Percentiles rank a stretch among this genome's conserved stretches.
These are phyloP conservation scores for Cyclanthera cordifolia DNA, from an alignment of 306 rosid species.

Conservation along the genomic window DNA sequence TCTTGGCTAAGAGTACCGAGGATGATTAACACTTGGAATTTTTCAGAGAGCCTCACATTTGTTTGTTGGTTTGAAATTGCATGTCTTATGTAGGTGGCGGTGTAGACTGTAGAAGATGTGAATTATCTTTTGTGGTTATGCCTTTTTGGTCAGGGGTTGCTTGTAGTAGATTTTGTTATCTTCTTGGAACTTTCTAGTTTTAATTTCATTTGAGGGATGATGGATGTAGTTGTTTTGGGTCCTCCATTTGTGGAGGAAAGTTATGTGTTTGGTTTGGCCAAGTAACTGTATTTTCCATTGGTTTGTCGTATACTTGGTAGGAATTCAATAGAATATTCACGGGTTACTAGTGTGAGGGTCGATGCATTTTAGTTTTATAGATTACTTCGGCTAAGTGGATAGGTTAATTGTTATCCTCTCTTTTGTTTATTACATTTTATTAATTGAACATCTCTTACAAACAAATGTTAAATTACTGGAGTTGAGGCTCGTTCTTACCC, in stretches of 20 bases:
- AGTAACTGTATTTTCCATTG: neutral
- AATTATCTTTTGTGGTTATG: neutral
- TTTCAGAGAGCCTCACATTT: neutral
- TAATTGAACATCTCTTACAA: neutral
- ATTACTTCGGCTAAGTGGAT: neutral
- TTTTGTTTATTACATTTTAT: neutral
- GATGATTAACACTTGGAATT: neutral
- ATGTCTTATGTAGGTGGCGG: neutral
- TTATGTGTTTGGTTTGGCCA: neutral
- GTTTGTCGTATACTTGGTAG: neutral
- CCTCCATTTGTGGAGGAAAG: neutral
- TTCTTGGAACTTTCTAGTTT: too few relatives aligned
- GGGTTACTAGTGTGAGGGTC: neutral
- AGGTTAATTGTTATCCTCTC: neutral
- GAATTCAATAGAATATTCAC: neutral
- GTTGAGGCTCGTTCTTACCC: neutral
- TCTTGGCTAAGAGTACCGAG: neutral
- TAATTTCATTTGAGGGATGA: neutral
- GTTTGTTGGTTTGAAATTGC: neutral
- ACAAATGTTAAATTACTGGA: neutral
- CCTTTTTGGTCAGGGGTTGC: too few relatives aligned
- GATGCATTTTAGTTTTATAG: neutral
- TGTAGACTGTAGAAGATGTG: neutral
- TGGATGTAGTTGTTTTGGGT: neutral
- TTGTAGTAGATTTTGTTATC: neutral